Conservation (phyloP, 202 grass and related monocot genomes). For the Elaeis oleifera region DNA sequence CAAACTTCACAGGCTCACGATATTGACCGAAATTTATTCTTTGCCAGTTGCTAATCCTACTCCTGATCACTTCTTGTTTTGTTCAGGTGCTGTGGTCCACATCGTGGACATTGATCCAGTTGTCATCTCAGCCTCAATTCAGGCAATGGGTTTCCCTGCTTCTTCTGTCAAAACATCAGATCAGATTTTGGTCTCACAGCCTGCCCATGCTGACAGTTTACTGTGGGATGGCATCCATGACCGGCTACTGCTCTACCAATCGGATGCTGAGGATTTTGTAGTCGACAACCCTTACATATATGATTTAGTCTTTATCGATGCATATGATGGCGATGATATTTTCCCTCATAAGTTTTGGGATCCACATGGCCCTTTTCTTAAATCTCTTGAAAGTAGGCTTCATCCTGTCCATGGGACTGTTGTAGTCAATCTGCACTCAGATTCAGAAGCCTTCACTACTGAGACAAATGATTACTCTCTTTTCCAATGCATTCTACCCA, state of each 20-base stretch:
- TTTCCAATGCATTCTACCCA: slow-evolving; percentile 31
- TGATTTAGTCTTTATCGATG: slow-evolving; percentile 76
- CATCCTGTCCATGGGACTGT: slow-evolving; percentile 67
- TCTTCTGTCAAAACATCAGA: slow-evolving; percentile 22
- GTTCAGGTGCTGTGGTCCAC: slow-evolving; percentile 70
- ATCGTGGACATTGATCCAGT: slow-evolving; percentile 90
- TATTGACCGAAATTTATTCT: neutral
- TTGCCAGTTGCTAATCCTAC: neutral
- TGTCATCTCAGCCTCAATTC: slow-evolving; percentile 53
- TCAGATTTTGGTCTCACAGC: slow-evolving; percentile 10
- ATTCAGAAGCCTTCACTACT: slow-evolving; percentile 24
- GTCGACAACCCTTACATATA: slow-evolving; percentile 31
- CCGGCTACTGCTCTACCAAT: slow-evolving; percentile 44
- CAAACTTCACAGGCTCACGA: too few relatives aligned
- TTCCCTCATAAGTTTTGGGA: slow-evolving; percentile 86
- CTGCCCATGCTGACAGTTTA: slow-evolving; percentile 34
- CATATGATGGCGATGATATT: slow-evolving; percentile 76
- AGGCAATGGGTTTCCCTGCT: slow-evolving; percentile 76
- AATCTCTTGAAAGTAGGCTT: slow-evolving; percentile 49
- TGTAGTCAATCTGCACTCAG: slow-evolving; percentile 84
- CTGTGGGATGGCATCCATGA: slow-evolving; percentile 49
- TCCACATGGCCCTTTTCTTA: slow-evolving; percentile 46
- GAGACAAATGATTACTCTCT: neutral
- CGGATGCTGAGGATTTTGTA: slow-evolving; percentile 68
- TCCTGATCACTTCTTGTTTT: neutral